Evolutionary conservation across 2,329 filamentous ascomycete genomes (phyloP).

Genomic region (Zymoseptoria ardabiliae): DNA sequence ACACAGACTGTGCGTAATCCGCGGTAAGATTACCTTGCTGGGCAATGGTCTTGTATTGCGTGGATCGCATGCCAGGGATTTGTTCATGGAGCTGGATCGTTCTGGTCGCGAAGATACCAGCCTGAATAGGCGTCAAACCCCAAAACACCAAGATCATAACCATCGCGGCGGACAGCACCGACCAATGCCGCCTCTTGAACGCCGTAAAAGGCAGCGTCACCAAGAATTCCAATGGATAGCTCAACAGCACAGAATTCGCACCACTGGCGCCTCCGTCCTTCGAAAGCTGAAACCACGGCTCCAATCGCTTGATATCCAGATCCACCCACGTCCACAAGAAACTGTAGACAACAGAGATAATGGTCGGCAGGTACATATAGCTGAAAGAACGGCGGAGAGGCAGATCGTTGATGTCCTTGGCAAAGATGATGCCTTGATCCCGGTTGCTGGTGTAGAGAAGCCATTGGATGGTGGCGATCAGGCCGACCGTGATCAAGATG

Average conservation of each 20-base stretch:
- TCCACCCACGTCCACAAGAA: constrained; percentile 55
- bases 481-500: constrained; percentile 20
- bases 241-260: constrained; percentile 42
- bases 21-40: constrained; percentile 31
- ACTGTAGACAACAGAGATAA: constrained; percentile 49
- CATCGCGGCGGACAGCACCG: constrained; percentile 42
- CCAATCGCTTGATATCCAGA: constrained; percentile 50
- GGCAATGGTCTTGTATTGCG: constrained; percentile 20
- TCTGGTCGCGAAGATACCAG: constrained; percentile 44
- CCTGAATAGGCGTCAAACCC: constrained; percentile 49
- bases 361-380: constrained; percentile 49
- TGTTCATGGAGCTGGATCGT: constrained; percentile 4
- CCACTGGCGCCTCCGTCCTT: constrained; percentile 38
- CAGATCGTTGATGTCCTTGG: constrained; percentile 31
- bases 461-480: constrained; percentile 42
- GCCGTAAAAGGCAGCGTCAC: constrained; percentile 39
- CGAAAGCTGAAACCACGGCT: constrained; percentile 55
- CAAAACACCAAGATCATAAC: constrained; percentile 48
- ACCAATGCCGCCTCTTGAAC: constrained; percentile 40
- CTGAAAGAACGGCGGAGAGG: constrained; percentile 31
- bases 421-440: constrained; percentile 39
- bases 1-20: constrained; percentile 39
- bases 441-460: constrained; percentile 36
- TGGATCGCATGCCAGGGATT: constrained; percentile 16
- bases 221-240: constrained; percentile 48